Percentiles rank a stretch among this genome's conserved stretches.
These are phyloP conservation scores for Geosmithia morbida DNA, from an alignment of 2,329 filamentous ascomycete genomes.

Conservation along the genomic window DNA sequence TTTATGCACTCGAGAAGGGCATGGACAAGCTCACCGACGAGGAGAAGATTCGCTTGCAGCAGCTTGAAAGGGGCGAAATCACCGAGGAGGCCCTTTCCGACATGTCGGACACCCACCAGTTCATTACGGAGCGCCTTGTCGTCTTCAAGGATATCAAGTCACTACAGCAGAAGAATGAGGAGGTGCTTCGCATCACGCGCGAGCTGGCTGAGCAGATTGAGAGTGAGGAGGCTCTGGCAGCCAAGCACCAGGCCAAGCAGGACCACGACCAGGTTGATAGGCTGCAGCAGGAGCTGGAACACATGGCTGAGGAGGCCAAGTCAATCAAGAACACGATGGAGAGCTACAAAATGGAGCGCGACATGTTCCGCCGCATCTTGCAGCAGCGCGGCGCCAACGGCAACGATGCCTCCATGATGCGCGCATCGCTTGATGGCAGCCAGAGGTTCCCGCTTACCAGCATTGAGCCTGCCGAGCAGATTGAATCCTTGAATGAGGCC, in stretches of 20 bases:
- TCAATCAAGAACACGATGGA: constrained; percentile 73
- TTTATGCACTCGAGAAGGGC: constrained; percentile 70
- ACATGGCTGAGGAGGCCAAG: constrained; percentile 70
- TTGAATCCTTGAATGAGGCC: constrained; percentile 54
- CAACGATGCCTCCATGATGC: constrained; percentile 56
- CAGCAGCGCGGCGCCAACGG: constrained; percentile 50
- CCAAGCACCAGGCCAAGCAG: constrained; percentile 45
- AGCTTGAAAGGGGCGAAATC: constrained; percentile 62
- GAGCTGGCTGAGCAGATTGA: constrained; percentile 83
- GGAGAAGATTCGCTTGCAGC: constrained; percentile 62
- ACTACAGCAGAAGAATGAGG: constrained; percentile 76
- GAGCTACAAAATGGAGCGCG: constrained; percentile 87
- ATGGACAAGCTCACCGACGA: constrained; percentile 54
- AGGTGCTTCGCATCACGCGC: constrained; percentile 68
- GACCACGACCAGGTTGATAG: constrained; percentile 61
- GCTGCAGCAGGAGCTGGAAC: constrained; percentile 57
- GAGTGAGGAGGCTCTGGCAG: constrained; percentile 66
- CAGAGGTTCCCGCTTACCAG: constrained; percentile 39
- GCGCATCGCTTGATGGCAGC: constrained; percentile 49
- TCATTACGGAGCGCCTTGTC: constrained; percentile 82
- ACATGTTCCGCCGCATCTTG: constrained; percentile 93
- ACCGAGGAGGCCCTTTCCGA: constrained; percentile 56
- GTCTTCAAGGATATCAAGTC: constrained; percentile 77
- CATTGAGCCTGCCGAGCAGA: constrained; percentile 40
- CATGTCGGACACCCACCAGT: constrained; percentile 70